Conservation (phyloP, 2,329 filamentous ascomycete genomes). For the Hypomyces perniciosus region DNA sequence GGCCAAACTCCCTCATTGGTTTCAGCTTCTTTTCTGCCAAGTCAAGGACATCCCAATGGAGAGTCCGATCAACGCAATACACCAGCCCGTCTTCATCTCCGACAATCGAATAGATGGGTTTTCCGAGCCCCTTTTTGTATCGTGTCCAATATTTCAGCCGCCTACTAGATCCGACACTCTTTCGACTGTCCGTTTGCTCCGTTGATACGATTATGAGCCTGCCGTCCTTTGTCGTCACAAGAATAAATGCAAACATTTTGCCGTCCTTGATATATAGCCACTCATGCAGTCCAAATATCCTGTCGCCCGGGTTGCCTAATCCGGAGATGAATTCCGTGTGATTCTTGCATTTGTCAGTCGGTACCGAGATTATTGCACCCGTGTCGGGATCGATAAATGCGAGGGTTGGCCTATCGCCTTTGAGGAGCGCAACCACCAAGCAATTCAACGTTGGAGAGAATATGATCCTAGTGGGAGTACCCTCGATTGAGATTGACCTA, state of each 20-base stretch:
- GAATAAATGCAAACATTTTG: constrained; percentile 56
- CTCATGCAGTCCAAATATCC: constrained; percentile 55
- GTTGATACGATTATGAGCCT: constrained; percentile 52
- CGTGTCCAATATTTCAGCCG: constrained; percentile 48
- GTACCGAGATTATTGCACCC: constrained; percentile 44
- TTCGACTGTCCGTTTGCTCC: constrained; percentile 20
- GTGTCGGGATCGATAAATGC: constrained; percentile 52
- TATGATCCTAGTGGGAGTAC: constrained; percentile 46
- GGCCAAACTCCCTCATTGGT: constrained; percentile 37
- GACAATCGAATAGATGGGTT: constrained; percentile 51
- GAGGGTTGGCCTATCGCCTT: constrained; percentile 41
- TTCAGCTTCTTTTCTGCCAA: constrained; percentile 45
- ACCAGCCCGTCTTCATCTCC: constrained; percentile 52
- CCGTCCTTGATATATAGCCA: constrained; percentile 56
- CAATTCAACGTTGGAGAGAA: constrained; percentile 49
- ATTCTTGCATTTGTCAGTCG: constrained; percentile 37
- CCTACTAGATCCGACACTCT: constrained; percentile 13
- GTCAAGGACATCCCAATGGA: constrained; percentile 54
- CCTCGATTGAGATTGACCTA: constrained; percentile 41
- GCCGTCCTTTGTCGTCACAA: constrained; percentile 52
- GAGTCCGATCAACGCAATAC: constrained; percentile 44
- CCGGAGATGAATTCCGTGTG: constrained; percentile 46
- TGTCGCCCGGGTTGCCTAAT: constrained; percentile 51
- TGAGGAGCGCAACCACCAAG: constrained; percentile 46
- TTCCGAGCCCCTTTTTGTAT: constrained; percentile 38